phyloP scores from a whole-genome alignment of 768 basidiomycete genomes.

The Cystofilobasidium ferigula region DNA sequence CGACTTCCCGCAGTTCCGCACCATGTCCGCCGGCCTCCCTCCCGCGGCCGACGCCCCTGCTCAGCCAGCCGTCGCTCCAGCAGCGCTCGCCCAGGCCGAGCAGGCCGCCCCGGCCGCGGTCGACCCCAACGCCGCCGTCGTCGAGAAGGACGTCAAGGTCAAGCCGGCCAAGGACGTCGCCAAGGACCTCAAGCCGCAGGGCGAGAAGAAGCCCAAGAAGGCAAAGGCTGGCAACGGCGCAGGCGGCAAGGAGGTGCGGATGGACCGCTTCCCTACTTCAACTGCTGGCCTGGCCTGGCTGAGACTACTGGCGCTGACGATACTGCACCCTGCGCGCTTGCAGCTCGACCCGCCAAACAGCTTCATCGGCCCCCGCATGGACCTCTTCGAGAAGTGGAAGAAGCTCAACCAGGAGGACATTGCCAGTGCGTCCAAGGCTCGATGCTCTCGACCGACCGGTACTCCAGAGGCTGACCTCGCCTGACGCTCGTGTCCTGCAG shows the following conservation, averaged over 20 bases:
- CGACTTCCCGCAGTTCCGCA: not conserved
- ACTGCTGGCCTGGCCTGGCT: not conserved
- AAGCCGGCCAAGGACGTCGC: not conserved
- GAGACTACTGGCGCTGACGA: not conserved
- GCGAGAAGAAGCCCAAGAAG: slow-evolving; percentile 29
- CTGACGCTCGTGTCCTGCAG: slow-evolving; percentile 27
- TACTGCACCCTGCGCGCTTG: not conserved
- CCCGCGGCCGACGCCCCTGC: slow-evolving; percentile 23
- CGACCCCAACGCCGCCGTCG: slow-evolving; percentile 12
- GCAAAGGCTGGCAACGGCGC: slow-evolving; percentile 14
- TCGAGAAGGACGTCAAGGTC: slow-evolving; percentile 6
- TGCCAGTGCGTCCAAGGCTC: slow-evolving; percentile 26
- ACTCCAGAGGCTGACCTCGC: too few species aligned
- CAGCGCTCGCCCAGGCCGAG: not conserved
- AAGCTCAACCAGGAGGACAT: slow-evolving; percentile 21
- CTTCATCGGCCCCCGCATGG: slow-evolving; percentile 23
- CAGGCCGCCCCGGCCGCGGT: slow-evolving; percentile 13
- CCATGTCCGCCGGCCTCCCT: slow-evolving; percentile 24
- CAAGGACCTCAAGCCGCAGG: slow-evolving; percentile 7
- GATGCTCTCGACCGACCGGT: too few species aligned
- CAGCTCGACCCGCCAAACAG: slow-evolving; percentile 26
- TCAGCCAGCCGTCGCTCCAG: slow-evolving; percentile 11
- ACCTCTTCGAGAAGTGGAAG: slow-evolving; percentile 26
- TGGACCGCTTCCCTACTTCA: too few species aligned
- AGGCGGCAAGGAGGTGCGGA: slow-evolving; percentile 23